These are phyloP conservation scores for Capsella rubella DNA, from an alignment of 441 rosid genomes.

Conservation along the genomic window DNA sequence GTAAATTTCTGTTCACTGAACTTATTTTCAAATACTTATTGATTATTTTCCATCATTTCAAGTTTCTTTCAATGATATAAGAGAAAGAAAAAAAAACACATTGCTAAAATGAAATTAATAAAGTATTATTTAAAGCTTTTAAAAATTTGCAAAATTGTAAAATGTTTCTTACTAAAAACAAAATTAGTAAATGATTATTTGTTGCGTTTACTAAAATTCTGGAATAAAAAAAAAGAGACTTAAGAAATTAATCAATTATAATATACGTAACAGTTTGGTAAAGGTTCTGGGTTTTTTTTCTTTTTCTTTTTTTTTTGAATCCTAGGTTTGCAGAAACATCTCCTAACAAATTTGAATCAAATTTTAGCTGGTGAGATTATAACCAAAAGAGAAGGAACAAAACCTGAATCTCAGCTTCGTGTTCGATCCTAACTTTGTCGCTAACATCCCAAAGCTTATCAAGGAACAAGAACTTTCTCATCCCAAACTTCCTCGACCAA, in stretches of 20 bases:
- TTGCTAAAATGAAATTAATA: neutral
- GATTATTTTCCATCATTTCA: neutral
- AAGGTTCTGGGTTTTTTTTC: constrained; percentile 5
- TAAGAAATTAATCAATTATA: neutral
- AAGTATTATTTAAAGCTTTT: neutral
- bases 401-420: constrained; percentile 72
- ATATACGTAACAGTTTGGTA: constrained; percentile 14
- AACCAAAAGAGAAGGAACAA: neutral
- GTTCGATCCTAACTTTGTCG: constrained; percentile 58
- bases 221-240: constrained; percentile 15
- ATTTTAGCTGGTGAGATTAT: neutral
- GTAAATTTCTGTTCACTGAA: neutral
- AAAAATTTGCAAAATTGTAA: neutral
- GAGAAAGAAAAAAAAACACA: neutral
- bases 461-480: constrained; percentile 68
- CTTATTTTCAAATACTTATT: constrained; percentile 6
- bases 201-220: constrained; percentile 7
- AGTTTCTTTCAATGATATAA: neutral
- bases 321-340: neutral
- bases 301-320: too few relatives aligned
- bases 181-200: constrained; percentile 7
- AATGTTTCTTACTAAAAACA: neutral
- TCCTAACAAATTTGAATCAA: neutral
- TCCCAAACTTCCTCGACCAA: constrained; percentile 84
- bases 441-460: constrained; percentile 66